Evolutionary conservation across 345 rosid species (phyloP).

Genomic region (Eucalyptus guilfoylei): DNA sequence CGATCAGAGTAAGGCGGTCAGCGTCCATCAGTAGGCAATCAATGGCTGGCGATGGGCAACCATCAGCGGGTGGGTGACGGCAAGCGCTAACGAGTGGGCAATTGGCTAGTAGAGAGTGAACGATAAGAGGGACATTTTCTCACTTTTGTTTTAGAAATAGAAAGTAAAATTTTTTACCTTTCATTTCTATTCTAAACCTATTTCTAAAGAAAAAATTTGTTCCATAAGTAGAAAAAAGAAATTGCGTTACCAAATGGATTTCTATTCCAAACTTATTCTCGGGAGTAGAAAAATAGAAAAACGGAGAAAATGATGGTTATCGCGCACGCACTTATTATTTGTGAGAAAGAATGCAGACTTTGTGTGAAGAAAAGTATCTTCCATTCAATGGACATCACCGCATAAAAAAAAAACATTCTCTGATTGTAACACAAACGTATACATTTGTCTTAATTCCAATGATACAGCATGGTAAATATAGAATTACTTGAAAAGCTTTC

Average conservation of each 20-base stretch:
- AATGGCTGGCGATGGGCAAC: too few species aligned
- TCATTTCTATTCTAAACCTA: too few species aligned
- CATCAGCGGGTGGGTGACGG: rapidly evolving
- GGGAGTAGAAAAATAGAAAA: too few species aligned
- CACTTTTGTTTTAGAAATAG: too few species aligned
- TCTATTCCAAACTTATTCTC: rapidly evolving
- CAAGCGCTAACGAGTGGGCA: too few species aligned
- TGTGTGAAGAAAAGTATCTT: background rate
- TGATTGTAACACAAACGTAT: background rate
- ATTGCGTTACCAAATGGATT: rapidly evolving
- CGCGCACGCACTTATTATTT: rapidly evolving
- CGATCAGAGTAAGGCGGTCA: too few species aligned
- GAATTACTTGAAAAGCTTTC: background rate
- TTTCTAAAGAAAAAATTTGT: too few species aligned
- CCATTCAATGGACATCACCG: background rate
- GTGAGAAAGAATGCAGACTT: background rate
- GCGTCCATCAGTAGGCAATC: rapidly evolving
- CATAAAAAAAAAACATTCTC: background rate
- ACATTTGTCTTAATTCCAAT: background rate
- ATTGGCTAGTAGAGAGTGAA: too few species aligned
- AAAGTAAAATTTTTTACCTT: too few species aligned
- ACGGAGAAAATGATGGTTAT: too few species aligned
- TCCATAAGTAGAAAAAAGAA: too few species aligned
- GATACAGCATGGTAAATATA: background rate
- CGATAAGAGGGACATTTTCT: too few species aligned